These are phyloP conservation scores for Powellomyces hirtus DNA, from an alignment of 192 early-diverging fungal species.

Conservation along the genomic window DNA sequence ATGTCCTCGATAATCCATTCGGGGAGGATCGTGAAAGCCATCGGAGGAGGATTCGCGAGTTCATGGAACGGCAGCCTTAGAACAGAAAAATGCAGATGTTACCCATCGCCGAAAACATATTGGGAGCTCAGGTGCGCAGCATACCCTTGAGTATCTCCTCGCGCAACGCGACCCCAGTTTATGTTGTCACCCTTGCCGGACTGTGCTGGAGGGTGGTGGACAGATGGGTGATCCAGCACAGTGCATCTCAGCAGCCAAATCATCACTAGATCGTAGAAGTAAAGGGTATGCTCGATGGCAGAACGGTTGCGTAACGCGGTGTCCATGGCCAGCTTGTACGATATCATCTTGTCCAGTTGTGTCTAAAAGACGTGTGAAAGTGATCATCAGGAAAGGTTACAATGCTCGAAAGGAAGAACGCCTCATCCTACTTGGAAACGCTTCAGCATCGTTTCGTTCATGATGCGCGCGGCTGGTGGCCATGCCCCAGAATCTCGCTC, in stretches of 20 bases:
- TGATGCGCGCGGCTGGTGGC: conserved; percentile 27
- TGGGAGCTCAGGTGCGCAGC: not conserved
- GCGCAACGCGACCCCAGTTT: conserved; percentile 33
- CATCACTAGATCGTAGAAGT: conserved; percentile 90
- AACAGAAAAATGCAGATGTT: not conserved
- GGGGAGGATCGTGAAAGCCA: conserved; percentile 74
- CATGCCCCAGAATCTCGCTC: conserved; percentile 50
- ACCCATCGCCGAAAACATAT: not conserved
- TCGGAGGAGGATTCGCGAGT: conserved; percentile 54
- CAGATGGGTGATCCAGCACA: conserved; percentile 14
- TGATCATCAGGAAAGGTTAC: not conserved
- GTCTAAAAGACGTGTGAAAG: conserved; percentile 11
- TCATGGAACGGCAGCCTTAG: conserved; percentile 37
- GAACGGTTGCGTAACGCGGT: conserved; percentile 73
- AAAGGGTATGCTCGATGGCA: conserved; percentile 60
- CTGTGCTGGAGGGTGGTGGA: conserved; percentile 14
- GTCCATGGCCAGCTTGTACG: conserved; percentile 69
- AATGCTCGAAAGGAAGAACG: conserved; percentile 11
- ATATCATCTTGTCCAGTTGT: conserved; percentile 57
- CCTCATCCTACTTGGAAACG: conserved; percentile 53
- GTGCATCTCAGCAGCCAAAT: conserved; percentile 79
- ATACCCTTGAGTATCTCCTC: conserved; percentile 30
- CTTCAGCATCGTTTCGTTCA: conserved; percentile 50
- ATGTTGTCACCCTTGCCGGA: conserved; percentile 8
- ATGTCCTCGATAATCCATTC: conserved; percentile 93